phyloP scores from a whole-genome alignment of 2,329 filamentous ascomycete genomes.

The Aspergillus spinulosporus region DNA sequence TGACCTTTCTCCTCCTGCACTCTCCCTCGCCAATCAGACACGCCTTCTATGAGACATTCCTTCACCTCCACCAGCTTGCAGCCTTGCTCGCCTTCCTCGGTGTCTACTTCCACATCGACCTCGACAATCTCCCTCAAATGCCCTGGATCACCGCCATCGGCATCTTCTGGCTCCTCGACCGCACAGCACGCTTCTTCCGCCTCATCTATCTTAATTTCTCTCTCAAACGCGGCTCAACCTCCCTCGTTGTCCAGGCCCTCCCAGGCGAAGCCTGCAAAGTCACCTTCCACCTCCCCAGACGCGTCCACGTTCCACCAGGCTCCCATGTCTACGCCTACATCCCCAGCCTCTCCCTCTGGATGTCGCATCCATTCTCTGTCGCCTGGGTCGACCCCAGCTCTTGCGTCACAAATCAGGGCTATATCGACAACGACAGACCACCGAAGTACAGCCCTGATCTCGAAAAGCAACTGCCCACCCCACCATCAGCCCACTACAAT shows the following conservation, averaged over 20 bases:
- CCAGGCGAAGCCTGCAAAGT: conserved; percentile 61
- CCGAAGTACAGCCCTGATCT: conserved; percentile 21
- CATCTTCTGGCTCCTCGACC: conserved; percentile 45
- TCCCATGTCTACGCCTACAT: conserved; percentile 64
- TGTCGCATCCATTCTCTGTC: conserved; percentile 52
- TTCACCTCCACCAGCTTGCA: conserved; percentile 49
- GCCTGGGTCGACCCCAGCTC: conserved; percentile 46
- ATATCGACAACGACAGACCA: conserved; percentile 16
- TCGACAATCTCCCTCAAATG: conserved; percentile 45
- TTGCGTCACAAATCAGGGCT: conserved; percentile 25
- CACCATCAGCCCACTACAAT: background rate
- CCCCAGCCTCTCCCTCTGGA: conserved; percentile 50
- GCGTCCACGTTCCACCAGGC: conserved; percentile 56
- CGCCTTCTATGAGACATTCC: conserved; percentile 50
- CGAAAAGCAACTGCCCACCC: conserved; percentile 34
- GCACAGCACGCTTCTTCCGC: conserved; percentile 49
- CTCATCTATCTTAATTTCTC: conserved; percentile 58
- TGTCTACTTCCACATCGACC: conserved; percentile 46
- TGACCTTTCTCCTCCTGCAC: conserved; percentile 45
- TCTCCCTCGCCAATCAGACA: conserved; percentile 48
- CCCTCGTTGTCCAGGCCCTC: conserved; percentile 59
- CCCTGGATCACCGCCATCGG: conserved; percentile 42
- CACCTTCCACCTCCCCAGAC: conserved; percentile 59
- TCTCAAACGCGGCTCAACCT: conserved; percentile 49
- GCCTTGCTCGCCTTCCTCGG: conserved; percentile 47